Conservation (phyloP, 2,329 filamentous ascomycete species). For the Fusarium chlamydosporum region DNA sequence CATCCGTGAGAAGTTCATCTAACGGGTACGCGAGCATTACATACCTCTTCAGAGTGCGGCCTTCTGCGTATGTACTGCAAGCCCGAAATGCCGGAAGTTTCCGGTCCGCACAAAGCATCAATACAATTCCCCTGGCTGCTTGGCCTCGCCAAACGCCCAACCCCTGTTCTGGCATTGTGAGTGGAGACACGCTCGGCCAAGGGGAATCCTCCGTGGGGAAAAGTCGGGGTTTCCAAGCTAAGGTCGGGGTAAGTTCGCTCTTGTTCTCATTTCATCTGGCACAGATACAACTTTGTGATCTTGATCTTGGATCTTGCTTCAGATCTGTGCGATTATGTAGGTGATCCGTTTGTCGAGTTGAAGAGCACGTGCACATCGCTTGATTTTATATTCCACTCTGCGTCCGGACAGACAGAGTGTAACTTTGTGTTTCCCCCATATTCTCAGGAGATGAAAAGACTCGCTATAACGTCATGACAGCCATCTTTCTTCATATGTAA, state of each 20-base stretch:
- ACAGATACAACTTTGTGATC: conserved; percentile 13
- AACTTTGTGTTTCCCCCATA: no score
- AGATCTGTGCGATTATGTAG: conserved; percentile 4
- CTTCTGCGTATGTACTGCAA: background rate
- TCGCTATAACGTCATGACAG: no score
- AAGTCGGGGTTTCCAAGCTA: conserved; percentile 43
- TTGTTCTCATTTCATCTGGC: conserved; percentile 15
- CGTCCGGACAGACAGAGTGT: background rate
- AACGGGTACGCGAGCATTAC: conserved; percentile 11
- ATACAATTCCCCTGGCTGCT: conserved; percentile 18
- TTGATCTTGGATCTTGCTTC: conserved; percentile 6
- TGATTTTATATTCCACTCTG: background rate
- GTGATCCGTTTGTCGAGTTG: background rate
- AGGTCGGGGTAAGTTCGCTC: conserved; percentile 34
- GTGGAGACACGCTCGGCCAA: conserved; percentile 19
- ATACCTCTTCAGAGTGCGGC: conserved; percentile 4
- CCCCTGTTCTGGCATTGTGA: conserved; percentile 25
- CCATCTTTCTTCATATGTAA: no score
- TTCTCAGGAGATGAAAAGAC: no score
- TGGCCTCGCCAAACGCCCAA: conserved; percentile 13
- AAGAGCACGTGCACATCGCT: background rate
- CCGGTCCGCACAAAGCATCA: conserved; percentile 23
- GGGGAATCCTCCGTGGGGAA: conserved; percentile 39
- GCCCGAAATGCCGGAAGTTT: conserved; percentile 34
- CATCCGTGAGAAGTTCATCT: conserved; percentile 16